Evolutionary conservation across 768 basidiomycete species (phyloP).

Genomic region (Nidularia sp.): DNA sequence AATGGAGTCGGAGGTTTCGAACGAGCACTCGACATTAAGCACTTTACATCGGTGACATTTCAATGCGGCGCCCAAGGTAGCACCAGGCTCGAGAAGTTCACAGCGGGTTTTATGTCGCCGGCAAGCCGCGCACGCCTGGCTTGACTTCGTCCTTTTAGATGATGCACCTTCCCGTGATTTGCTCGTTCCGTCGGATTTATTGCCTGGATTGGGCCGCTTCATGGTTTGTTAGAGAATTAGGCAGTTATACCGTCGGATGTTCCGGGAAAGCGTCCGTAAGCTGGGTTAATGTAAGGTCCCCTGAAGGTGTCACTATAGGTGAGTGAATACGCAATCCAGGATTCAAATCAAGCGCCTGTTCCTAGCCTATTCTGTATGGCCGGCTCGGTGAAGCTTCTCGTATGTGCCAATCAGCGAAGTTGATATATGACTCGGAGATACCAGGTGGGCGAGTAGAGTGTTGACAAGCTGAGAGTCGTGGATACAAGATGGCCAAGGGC

Average conservation of each 20-base stretch:
- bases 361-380: no score
- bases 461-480: no score
- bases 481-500: no score
- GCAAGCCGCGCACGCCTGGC: slow-evolving; percentile 41
- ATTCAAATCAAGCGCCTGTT: no score
- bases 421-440: no score
- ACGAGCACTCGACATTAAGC: slow-evolving; percentile 41
- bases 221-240: background rate
- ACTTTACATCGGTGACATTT: slow-evolving; percentile 50
- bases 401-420: no score
- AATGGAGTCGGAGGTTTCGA: slow-evolving; percentile 28
- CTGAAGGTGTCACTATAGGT: no score
- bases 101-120: slow-evolving; percentile 47
- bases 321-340: no score
- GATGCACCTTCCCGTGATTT: slow-evolving; percentile 20
- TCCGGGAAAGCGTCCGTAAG: background rate
- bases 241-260: background rate
- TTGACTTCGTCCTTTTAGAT: slow-evolving; percentile 28
- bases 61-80: slow-evolving; percentile 11
- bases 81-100: slow-evolving; percentile 40
- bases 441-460: no score
- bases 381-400: no score
- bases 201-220: slow-evolving; percentile 8
- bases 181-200: slow-evolving; percentile 2
- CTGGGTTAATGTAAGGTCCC: no score